These are phyloP conservation scores for Colletotrichum falcatum DNA, from an alignment of 2,329 filamentous ascomycete species.

Conservation along the genomic window DNA sequence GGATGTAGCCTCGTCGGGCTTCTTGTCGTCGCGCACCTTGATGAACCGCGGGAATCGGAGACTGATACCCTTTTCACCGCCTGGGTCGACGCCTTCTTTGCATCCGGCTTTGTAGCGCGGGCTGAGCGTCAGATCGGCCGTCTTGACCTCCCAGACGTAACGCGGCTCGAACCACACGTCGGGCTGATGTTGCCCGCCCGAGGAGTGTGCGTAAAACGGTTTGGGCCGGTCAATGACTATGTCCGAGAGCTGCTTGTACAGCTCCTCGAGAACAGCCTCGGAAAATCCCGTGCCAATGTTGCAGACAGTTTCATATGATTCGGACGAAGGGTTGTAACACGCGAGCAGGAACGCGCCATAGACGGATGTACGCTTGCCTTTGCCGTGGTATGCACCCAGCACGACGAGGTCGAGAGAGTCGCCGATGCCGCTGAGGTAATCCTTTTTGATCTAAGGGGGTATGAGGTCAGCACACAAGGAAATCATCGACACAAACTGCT, in stretches of 20 bases:
- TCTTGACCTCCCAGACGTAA: conserved; percentile 97
- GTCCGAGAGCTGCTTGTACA: conserved; percentile 80
- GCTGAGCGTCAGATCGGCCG: conserved; percentile 91
- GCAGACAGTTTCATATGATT: conserved; percentile 94
- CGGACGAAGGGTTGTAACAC: conserved; percentile 84
- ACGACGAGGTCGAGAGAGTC: conserved; percentile 98
- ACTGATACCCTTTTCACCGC: conserved; percentile 82
- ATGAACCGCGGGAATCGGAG: conserved; percentile 95
- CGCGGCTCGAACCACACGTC: conserved; percentile 98
- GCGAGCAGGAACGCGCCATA: conserved; percentile 97
- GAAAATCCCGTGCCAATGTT: conserved; percentile 99
- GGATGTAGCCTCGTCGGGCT: conserved; percentile 88
- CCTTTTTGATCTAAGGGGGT: conserved; percentile 84
- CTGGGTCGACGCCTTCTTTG: conserved; percentile 80
- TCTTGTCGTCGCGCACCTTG: conserved; percentile 93
- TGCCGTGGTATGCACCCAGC: conserved; percentile 92
- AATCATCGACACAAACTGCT: not conserved
- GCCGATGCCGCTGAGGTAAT: conserved; percentile 93
- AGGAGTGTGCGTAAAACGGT: conserved; percentile 91
- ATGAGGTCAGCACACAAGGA: conserved; percentile 26
- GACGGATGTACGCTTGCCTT: conserved; percentile 93
- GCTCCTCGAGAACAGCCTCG: conserved; percentile 90
- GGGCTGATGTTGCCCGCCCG: conserved; percentile 89
- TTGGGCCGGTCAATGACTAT: conserved; percentile 91
- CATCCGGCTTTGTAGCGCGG: conserved; percentile 93